These are phyloP conservation scores for Termitomyces sp. DNA, from an alignment of 1,284 basidiomycete genomes.

Conservation along the genomic window DNA sequence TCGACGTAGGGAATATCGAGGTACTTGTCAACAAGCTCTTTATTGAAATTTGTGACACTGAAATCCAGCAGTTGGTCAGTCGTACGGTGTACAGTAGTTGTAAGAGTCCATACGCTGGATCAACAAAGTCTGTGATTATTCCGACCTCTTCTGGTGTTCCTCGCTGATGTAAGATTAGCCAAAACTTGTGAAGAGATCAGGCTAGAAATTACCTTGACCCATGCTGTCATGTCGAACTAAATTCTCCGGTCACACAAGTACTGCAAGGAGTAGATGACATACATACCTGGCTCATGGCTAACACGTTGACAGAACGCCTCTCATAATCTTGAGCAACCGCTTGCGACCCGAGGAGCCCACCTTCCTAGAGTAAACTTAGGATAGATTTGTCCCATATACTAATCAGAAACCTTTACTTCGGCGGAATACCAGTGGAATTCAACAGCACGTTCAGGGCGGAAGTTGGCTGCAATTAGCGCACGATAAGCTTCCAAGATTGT, in stretches of 20 bases:
- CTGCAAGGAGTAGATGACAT: constrained; percentile 4
- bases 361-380: constrained; percentile 52
- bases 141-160: constrained; percentile 87
- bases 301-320: constrained; percentile 56
- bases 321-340: constrained; percentile 84
- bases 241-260: constrained; percentile 7
- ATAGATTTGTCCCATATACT: constrained; percentile 4
- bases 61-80: constrained; percentile 4
- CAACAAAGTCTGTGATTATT: constrained; percentile 85
- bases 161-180: constrained; percentile 30
- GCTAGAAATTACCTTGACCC: constrained; percentile 65
- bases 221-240: constrained; percentile 94
- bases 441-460: constrained; percentile 71
- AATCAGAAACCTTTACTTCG: constrained; percentile 46
- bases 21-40: constrained; percentile 71
- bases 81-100: constrained; percentile 9
- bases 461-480: constrained; percentile 74
- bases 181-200: constrained; percentile 1
- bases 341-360: constrained; percentile 92
- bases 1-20: constrained; percentile 73
- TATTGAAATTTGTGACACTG: constrained; percentile 79
- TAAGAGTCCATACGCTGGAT: constrained; percentile 45
- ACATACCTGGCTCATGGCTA: constrained; percentile 83
- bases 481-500: constrained; percentile 90
- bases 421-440: constrained; percentile 98